These are phyloP conservation scores for Fomitopsis schrenkii DNA, from an alignment of 1,284 basidiomycete genomes.

Conservation along the genomic window DNA sequence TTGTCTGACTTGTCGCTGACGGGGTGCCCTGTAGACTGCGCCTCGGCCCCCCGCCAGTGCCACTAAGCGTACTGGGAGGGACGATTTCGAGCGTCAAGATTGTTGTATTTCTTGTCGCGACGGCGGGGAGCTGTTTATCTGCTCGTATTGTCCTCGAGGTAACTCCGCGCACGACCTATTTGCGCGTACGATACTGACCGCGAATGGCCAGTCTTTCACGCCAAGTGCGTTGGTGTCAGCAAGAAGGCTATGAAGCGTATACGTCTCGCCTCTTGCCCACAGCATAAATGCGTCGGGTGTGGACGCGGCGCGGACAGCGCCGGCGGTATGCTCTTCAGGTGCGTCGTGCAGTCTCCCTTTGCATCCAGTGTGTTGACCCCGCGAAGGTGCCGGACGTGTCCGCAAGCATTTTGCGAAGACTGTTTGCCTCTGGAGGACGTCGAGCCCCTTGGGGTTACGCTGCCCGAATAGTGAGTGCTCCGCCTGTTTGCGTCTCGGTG, in stretches of 20 bases:
- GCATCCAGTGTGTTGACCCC: not conserved
- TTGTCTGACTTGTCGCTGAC: not conserved
- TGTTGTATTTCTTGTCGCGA: slow-evolving; percentile 57
- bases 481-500: not conserved
- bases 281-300: slow-evolving; percentile 41
- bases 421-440: slow-evolving; percentile 47
- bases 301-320: slow-evolving; percentile 10
- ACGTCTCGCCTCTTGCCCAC: slow-evolving; percentile 35
- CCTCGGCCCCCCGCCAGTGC: not conserved
- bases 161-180: slow-evolving; percentile 4
- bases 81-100: slow-evolving; percentile 45
- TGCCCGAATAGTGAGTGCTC: slow-evolving; percentile 52
- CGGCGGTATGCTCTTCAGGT: slow-evolving; percentile 22
- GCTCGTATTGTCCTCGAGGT: slow-evolving; percentile 51
- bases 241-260: slow-evolving; percentile 22
- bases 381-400: slow-evolving; percentile 52
- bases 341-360: not conserved
- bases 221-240: slow-evolving; percentile 38
- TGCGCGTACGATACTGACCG: not conserved
- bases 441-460: slow-evolving; percentile 44
- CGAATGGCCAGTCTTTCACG: slow-evolving; percentile 43
- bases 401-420: slow-evolving; percentile 57
- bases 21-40: not conserved
- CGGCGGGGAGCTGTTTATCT: slow-evolving; percentile 49
- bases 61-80: slow-evolving; percentile 23